Percentiles rank a stretch among this genome's conserved stretches.
Evolutionary conservation across 129 eudicot genomes (phyloP).

Genomic region (Chrysanthemum makinoi): DNA sequence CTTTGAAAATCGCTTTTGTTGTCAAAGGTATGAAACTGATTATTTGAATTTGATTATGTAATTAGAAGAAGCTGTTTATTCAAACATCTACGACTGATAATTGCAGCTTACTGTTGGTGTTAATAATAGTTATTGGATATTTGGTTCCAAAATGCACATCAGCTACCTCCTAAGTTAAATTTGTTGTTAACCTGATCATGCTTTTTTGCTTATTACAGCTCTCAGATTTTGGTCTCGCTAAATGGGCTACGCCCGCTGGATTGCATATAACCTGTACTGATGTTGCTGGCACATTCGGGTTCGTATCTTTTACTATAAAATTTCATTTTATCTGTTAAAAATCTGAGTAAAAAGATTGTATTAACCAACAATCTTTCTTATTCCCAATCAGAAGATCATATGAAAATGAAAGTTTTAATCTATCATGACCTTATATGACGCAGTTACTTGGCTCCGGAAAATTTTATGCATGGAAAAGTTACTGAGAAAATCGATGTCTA

Average conservation of each 20-base stretch:
- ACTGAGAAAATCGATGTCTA: slow-evolving; percentile 87
- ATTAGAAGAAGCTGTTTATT: background rate
- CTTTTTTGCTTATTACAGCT: slow-evolving; percentile 52
- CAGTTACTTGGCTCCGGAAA: slow-evolving; percentile 97
- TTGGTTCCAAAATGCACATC: background rate
- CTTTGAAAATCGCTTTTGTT: no score
- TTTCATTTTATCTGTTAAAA: background rate
- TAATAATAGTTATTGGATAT: background rate
- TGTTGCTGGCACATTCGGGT: slow-evolving; percentile 99
- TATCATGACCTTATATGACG: slow-evolving; percentile 15
- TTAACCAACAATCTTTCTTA: background rate
- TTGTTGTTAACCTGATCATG: background rate
- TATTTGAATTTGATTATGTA: no score
- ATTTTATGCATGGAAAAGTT: slow-evolving; percentile 92
- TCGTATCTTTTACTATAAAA: slow-evolving; percentile 30
- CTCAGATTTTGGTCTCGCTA: slow-evolving; percentile 96
- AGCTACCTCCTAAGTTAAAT: background rate
- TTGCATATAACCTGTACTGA: slow-evolving; percentile 69
- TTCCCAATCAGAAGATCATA: background rate
- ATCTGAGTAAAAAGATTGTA: background rate
- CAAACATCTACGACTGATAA: background rate
- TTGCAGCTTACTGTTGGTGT: background rate
- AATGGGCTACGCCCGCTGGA: slow-evolving; percentile 72
- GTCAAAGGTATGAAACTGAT: no score
- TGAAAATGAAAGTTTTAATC: background rate